phyloP scores from a whole-genome alignment of 768 basidiomycete genomes.

The Tylopilus subfusipes region DNA sequence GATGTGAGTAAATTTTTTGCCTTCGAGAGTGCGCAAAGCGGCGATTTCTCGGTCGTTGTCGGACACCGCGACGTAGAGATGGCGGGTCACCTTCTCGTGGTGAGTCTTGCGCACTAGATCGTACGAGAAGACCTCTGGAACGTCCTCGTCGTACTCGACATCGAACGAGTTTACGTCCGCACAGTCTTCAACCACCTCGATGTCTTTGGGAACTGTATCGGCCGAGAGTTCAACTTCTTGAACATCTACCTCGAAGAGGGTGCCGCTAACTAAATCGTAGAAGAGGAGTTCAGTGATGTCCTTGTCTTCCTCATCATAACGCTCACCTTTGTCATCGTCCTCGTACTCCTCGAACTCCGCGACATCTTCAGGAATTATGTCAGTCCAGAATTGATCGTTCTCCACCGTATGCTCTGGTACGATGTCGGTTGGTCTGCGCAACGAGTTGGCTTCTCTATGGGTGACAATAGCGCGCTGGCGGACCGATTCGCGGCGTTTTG shows the following conservation, averaged over 20 bases:
- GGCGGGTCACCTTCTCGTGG: neutral
- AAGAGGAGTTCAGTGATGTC: neutral
- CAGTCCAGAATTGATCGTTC: neutral
- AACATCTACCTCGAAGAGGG: neutral
- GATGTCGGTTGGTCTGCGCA: neutral
- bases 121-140: neutral
- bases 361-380: neutral
- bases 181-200: neutral
- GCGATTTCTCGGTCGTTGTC: conserved; percentile 5
- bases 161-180: no score
- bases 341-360: neutral
- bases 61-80: neutral
- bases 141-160: neutral
- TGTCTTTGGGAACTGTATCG: neutral
- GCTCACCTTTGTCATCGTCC: neutral
- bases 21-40: neutral
- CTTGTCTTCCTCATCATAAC: no score
- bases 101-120: neutral
- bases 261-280: neutral
- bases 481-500: neutral
- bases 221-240: neutral
- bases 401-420: neutral
- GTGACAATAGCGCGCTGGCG: no score
- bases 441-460: no score
- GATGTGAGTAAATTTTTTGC: neutral